Conservation (phyloP, 176 grass and related monocot genomes). For the maize (Zea mays) region DNA sequence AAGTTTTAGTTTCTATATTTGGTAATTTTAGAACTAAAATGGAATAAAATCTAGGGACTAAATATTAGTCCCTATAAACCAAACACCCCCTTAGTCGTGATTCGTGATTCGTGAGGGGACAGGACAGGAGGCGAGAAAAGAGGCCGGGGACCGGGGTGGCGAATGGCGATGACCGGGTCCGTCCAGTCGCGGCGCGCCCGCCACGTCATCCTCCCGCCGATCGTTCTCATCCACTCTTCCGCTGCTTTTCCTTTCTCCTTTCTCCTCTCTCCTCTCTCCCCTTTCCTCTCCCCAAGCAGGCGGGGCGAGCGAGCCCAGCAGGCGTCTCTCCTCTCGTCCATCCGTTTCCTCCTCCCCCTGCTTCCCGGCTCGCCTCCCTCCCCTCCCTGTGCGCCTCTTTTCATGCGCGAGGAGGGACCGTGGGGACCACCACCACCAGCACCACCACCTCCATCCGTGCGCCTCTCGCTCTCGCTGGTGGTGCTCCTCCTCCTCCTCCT, state of each 20-base stretch:
- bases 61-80: too few relatives aligned
- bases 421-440: slow-evolving; percentile 28
- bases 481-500: not conserved
- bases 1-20: too few relatives aligned
- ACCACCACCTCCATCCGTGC: not conserved
- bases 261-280: not conserved
- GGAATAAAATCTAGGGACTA: too few relatives aligned
- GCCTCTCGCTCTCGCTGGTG: not conserved
- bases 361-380: not conserved
- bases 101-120: too few relatives aligned
- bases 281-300: not conserved
- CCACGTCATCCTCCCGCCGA: slow-evolving; percentile 38
- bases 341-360: not conserved
- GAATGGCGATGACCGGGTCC: too few relatives aligned
- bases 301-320: too few relatives aligned
- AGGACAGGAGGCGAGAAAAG: too few relatives aligned
- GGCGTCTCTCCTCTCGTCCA: too few relatives aligned
- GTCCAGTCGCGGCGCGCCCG: not conserved
- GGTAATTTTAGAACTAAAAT: too few relatives aligned
- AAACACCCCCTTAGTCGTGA: too few relatives aligned
- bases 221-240: slow-evolving; percentile 43
- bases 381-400: not conserved
- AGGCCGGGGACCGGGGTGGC: too few relatives aligned
- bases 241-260: too few relatives aligned
- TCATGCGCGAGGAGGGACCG: slow-evolving; percentile 29